Conservation (phyloP, 768 basidiomycete genomes). For the Trametes gibbosa region DNA sequence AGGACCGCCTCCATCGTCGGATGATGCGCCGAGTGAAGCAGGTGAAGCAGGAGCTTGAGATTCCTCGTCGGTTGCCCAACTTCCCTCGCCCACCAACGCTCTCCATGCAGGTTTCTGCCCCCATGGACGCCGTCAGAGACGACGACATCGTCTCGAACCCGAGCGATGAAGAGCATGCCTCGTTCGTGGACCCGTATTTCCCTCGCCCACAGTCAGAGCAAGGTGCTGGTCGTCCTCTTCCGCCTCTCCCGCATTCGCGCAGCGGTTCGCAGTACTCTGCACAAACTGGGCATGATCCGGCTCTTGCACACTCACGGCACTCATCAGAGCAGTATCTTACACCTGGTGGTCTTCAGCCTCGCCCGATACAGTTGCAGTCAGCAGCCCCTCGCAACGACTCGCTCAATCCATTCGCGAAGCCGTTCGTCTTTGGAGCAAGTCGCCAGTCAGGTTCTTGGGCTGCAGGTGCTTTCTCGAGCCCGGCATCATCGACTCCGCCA, state of each 20-base stretch:
- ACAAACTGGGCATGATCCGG: conserved; percentile 48
- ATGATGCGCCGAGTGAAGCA: conserved; percentile 46
- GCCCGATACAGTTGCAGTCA: conserved; percentile 11
- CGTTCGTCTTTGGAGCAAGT: conserved; percentile 71
- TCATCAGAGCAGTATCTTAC: conserved; percentile 41
- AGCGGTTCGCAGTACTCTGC: conserved; percentile 58
- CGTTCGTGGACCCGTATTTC: conserved; percentile 15
- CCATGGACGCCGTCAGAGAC: conserved; percentile 24
- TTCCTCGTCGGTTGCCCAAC: conserved; percentile 68
- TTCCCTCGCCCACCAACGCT: conserved; percentile 74
- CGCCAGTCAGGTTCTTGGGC: conserved; percentile 36
- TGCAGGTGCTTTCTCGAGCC: conserved; percentile 27
- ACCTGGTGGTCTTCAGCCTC: conserved; percentile 25
- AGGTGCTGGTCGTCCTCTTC: conserved; percentile 49
- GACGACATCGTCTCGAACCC: conserved; percentile 85
- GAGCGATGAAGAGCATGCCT: conserved; percentile 62
- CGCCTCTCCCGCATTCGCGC: conserved; percentile 64
- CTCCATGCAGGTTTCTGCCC: conserved; percentile 29
- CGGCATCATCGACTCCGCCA: conserved; percentile 32
- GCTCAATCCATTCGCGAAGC: conserved; percentile 79
- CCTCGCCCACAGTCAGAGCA: conserved; percentile 43
- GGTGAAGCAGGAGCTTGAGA: conserved; percentile 46
- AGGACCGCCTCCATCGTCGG: conserved; percentile 61
- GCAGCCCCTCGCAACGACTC: conserved; percentile 28
- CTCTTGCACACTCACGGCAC: conserved; percentile 60